Conservation (phyloP, 495 filamentous ascomycete genomes). For the Friedmanniomyces simplex region DNA sequence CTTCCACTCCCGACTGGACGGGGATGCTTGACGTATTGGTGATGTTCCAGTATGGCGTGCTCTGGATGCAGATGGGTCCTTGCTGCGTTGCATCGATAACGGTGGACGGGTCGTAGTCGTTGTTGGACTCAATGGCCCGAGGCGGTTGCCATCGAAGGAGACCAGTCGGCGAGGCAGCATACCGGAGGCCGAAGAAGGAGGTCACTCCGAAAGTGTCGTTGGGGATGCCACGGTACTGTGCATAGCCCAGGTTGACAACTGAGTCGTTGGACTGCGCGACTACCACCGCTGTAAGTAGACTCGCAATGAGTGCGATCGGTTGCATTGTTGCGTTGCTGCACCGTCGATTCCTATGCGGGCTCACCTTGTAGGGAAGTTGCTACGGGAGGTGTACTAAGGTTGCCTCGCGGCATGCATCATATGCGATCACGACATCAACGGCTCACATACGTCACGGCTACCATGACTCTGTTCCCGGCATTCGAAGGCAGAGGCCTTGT, state of each 20-base stretch:
- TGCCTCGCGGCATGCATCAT: too few species aligned
- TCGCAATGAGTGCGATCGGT: background rate
- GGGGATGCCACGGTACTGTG: constrained; percentile 8
- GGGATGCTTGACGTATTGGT: background rate
- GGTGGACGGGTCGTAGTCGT: constrained; percentile 3
- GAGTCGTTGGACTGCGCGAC: background rate
- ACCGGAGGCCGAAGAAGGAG: constrained; percentile 16
- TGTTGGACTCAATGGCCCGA: constrained; percentile 9
- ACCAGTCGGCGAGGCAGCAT: constrained; percentile 12
- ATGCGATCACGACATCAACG: too few species aligned
- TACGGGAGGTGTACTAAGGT: too few species aligned
- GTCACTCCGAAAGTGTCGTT: constrained; percentile 4
- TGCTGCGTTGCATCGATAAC: constrained; percentile 7
- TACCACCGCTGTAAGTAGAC: background rate
- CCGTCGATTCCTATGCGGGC: too few species aligned
- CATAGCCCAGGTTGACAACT: constrained; percentile 17
- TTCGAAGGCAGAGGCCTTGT: too few species aligned
- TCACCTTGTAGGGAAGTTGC: too few species aligned
- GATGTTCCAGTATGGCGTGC: constrained; percentile 9
- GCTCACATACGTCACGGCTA: too few species aligned
- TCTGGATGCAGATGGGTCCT: constrained; percentile 17
- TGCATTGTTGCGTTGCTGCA: too few species aligned
- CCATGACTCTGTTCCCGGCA: too few species aligned
- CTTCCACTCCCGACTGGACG: background rate
- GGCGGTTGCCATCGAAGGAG: constrained; percentile 15